Conservation (phyloP, 371 early-diverging fungal genomes). For the Pancytospora epiphaga region DNA sequence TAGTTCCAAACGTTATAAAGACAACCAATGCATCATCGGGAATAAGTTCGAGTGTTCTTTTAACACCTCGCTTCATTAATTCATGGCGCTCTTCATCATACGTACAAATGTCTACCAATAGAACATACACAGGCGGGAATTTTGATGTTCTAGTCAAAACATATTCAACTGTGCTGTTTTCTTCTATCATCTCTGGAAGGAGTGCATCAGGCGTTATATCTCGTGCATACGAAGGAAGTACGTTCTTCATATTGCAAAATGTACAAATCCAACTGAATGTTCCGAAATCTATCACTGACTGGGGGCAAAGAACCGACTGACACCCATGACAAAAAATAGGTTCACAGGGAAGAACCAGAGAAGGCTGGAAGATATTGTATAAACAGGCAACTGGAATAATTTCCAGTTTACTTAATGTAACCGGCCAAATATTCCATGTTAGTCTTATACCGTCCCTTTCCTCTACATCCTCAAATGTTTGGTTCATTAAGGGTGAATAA, state of each 20-base stretch:
- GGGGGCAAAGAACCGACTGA: constrained; percentile 86
- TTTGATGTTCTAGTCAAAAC: constrained; percentile 67
- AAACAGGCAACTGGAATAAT: constrained; percentile 85
- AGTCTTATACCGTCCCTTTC: constrained; percentile 65
- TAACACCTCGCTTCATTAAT: constrained; percentile 80
- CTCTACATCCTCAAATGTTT: constrained; percentile 60
- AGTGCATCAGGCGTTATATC: constrained; percentile 83
- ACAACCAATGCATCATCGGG: constrained; percentile 86
- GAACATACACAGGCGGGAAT: constrained; percentile 83
- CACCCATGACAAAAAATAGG: constrained; percentile 90
- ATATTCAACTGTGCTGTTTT: constrained; percentile 91
- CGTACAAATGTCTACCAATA: constrained; percentile 87
- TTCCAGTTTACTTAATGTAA: constrained; percentile 77
- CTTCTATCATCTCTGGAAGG: constrained; percentile 83
- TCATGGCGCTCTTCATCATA: constrained; percentile 78
- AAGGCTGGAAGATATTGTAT: constrained; percentile 86
- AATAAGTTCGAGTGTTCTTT: constrained; percentile 73
- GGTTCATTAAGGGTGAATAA: constrained; percentile 54
- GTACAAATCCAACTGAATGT: constrained; percentile 94
- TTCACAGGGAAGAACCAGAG: constrained; percentile 72
- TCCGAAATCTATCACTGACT: constrained; percentile 83
- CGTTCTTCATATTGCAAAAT: constrained; percentile 88
- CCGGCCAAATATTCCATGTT: constrained; percentile 96
- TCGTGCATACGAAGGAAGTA: constrained; percentile 90
- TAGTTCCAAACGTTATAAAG: constrained; percentile 90